phyloP scores from a whole-genome alignment of 2,329 filamentous ascomycete species.

The Stromatinia cepivora region DNA sequence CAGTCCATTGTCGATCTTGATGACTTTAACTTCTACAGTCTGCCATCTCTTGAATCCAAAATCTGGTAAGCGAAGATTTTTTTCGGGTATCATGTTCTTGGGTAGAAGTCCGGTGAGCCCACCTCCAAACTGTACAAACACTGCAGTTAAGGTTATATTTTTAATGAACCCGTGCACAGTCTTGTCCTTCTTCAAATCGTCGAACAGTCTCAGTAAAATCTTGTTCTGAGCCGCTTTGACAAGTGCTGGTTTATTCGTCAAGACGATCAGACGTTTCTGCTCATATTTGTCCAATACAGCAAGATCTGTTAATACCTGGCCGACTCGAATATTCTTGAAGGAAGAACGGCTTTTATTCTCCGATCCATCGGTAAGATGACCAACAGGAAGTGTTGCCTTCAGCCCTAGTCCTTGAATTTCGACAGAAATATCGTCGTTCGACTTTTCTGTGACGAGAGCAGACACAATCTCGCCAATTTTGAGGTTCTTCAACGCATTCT shows the following conservation, averaged over 20 bases:
- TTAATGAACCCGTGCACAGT: slow-evolving; percentile 77
- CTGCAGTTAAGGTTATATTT: slow-evolving; percentile 76
- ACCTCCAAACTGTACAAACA: slow-evolving; percentile 87
- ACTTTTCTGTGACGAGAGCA: slow-evolving; percentile 79
- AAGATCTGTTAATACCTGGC: slow-evolving; percentile 79
- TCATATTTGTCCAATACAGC: slow-evolving; percentile 84
- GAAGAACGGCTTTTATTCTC: slow-evolving; percentile 73
- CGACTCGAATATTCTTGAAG: slow-evolving; percentile 78
- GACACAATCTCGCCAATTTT: slow-evolving; percentile 72
- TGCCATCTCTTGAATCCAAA: slow-evolving; percentile 81
- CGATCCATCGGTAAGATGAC: slow-evolving; percentile 84
- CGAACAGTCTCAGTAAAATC: slow-evolving; percentile 70
- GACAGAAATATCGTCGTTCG: slow-evolving; percentile 71
- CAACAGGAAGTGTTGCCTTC: slow-evolving; percentile 73
- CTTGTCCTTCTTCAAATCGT: slow-evolving; percentile 68
- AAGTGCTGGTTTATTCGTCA: slow-evolving; percentile 83
- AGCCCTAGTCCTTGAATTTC: slow-evolving; percentile 73
- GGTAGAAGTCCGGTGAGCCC: slow-evolving; percentile 76
- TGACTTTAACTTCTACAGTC: slow-evolving; percentile 70
- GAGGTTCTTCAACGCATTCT: slow-evolving; percentile 73
- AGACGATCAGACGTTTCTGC: slow-evolving; percentile 69
- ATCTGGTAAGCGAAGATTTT: slow-evolving; percentile 64
- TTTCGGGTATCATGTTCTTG: slow-evolving; percentile 73
- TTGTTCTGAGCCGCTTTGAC: slow-evolving; percentile 71
- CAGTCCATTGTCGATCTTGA: slow-evolving; percentile 69